phyloP scores from a whole-genome alignment of 73 alveolate genomes.

The Paramecium primaurelia region DNA sequence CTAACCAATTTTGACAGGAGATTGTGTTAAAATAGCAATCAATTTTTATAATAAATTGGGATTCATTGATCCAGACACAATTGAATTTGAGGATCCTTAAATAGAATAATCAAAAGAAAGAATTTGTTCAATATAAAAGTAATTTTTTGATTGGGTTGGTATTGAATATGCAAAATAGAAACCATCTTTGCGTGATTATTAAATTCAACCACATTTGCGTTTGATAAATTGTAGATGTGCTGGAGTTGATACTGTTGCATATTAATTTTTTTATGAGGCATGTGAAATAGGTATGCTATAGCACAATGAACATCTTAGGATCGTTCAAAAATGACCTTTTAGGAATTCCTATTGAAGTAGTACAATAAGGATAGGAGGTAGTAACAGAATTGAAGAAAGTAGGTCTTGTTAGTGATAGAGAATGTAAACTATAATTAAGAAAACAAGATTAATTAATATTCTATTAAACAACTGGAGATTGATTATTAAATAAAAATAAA shows the following conservation, averaged over 20 bases:
- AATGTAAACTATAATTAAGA: not conserved
- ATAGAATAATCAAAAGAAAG: not conserved
- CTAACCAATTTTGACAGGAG: not conserved
- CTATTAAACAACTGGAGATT: not conserved
- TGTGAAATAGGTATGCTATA: not conserved
- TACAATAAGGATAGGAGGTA: not conserved
- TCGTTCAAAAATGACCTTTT: not conserved
- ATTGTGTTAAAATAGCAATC: slow-evolving; percentile 1
- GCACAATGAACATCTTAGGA: not conserved
- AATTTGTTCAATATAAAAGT: not conserved
- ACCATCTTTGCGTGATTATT: not conserved
- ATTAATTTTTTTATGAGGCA: not conserved
- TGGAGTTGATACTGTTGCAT: slow-evolving; percentile 22
- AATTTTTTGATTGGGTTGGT: slow-evolving; percentile 19
- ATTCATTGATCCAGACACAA: not conserved
- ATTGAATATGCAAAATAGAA: not conserved
- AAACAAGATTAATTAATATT: not conserved
- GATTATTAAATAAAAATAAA: not conserved
- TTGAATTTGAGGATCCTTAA: not conserved
- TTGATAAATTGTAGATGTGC: not conserved
- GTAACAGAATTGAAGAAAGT: not conserved
- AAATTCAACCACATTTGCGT: not conserved
- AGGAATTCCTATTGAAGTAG: slow-evolving; percentile 21
- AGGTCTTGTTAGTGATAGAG: not conserved
- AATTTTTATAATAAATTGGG: not conserved